These are phyloP conservation scores for Torulaspora microellipsoides DNA, from an alignment of 805 yeast species.

Conservation along the genomic window DNA sequence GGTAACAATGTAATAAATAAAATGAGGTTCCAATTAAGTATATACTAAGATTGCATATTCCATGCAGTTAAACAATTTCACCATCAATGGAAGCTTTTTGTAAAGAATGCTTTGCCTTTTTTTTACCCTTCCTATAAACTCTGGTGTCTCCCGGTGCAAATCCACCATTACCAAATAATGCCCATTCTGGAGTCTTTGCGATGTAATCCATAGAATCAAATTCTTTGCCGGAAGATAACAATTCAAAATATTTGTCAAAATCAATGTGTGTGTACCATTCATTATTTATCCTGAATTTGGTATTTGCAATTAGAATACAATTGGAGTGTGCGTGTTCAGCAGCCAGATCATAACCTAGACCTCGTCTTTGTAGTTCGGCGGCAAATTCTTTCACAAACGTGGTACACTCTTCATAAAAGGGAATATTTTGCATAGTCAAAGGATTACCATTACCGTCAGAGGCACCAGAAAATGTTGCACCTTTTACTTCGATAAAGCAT, in stretches of 20 bases:
- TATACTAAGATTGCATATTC: not conserved
- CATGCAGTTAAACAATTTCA: not conserved
- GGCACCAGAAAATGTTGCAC: constrained; percentile 94
- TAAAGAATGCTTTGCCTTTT: constrained; percentile 38
- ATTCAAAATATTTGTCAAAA: constrained; percentile 67
- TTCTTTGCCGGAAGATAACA: constrained; percentile 56
- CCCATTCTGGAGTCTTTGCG: constrained; percentile 84
- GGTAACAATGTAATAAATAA: constrained; percentile 1
- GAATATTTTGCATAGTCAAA: constrained; percentile 91
- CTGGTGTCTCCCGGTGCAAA: constrained; percentile 82
- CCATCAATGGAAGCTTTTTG: not conserved
- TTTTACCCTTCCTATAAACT: constrained; percentile 51
- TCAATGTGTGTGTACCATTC: constrained; percentile 89
- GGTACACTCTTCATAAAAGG: constrained; percentile 87
- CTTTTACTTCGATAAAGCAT: constrained; percentile 86
- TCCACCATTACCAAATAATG: constrained; percentile 88
- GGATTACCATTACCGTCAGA: constrained; percentile 81
- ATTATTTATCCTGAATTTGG: constrained; percentile 61
- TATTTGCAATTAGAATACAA: constrained; percentile 79
- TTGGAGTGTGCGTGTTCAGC: constrained; percentile 96
- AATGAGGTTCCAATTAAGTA: too few species aligned
- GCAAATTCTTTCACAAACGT: constrained; percentile 63
- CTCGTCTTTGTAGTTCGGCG: constrained; percentile 58
- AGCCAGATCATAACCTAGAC: constrained; percentile 73
- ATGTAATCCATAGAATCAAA: constrained; percentile 80